Conservation (phyloP, 1,284 basidiomycete genomes). For the Peniophora sp. region DNA sequence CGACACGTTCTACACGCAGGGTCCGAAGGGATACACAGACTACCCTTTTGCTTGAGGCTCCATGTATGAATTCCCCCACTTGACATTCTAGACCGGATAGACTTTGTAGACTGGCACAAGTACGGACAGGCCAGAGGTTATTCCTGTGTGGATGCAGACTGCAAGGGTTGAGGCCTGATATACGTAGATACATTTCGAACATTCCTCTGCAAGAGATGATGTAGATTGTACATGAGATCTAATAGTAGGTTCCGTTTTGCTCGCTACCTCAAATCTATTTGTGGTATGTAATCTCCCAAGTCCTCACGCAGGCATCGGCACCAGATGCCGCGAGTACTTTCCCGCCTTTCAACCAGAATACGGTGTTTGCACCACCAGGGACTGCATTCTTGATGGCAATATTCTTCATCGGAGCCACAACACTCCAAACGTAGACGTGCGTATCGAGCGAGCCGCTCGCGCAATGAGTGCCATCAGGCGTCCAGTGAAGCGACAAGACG, state of each 20-base stretch:
- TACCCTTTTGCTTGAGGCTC: constrained; percentile 19
- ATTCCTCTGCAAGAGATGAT: background rate
- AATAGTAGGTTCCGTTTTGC: background rate
- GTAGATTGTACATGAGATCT: background rate
- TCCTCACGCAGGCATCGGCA: constrained; percentile 76
- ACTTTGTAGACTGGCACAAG: too few species aligned
- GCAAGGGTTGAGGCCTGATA: too few species aligned
- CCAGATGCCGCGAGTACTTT: constrained; percentile 61
- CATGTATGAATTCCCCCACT: too few species aligned
- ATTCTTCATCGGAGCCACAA: constrained; percentile 70
- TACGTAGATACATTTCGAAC: too few species aligned
- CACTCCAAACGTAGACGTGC: constrained; percentile 85
- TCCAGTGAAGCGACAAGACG: constrained; percentile 77
- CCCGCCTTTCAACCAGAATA: constrained; percentile 68
- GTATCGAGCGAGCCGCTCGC: constrained; percentile 90
- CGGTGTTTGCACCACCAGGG: constrained; percentile 75
- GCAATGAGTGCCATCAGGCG: constrained; percentile 65
- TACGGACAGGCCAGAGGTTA: too few species aligned
- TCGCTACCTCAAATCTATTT: constrained; percentile 11
- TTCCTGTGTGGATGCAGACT: too few species aligned
- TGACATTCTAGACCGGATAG: too few species aligned
- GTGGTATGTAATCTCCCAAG: constrained; percentile 65
- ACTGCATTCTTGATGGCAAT: constrained; percentile 82
- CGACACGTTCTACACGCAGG: constrained; percentile 24
- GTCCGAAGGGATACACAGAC: constrained; percentile 27